phyloP scores from a whole-genome alignment of 352 stramenopile species.

The Thraustochytrium sp. region DNA sequence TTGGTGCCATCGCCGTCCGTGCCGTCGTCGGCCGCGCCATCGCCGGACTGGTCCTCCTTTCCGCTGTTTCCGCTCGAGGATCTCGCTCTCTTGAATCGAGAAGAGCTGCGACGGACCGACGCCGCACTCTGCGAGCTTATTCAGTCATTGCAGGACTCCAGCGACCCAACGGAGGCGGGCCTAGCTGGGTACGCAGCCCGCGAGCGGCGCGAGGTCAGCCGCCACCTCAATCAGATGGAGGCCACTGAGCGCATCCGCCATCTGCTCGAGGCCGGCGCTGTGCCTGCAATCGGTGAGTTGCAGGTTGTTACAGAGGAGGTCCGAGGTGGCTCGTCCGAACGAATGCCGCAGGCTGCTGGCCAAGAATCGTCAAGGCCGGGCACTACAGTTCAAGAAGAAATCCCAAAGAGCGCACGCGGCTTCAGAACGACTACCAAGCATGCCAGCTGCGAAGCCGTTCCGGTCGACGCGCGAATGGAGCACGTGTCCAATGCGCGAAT shows the following conservation, averaged over 20 bases:
- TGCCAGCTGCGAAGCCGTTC: no score
- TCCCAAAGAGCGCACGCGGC: no score
- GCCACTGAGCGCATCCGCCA: background rate
- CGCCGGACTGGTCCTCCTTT: background rate
- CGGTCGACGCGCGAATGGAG: no score
- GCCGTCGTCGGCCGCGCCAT: background rate
- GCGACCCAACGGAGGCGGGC: no score
- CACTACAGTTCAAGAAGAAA: no score
- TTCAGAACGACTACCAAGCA: no score
- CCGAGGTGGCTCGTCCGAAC: background rate
- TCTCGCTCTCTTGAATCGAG: background rate
- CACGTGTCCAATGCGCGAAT: no score
- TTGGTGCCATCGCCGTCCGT: background rate
- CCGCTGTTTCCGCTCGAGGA: slow-evolving; percentile 22
- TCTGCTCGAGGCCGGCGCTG: background rate
- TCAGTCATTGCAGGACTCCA: background rate
- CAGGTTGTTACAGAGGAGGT: background rate
- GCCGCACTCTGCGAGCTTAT: background rate
- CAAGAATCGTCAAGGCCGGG: background rate
- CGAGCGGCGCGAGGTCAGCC: background rate
- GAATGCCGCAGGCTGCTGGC: background rate
- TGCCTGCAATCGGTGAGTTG: background rate
- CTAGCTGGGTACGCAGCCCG: background rate
- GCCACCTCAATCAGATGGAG: background rate
- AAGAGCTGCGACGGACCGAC: background rate